These are phyloP conservation scores for Quillaja saponaria DNA, from an alignment of 306 rosid genomes.

Conservation along the genomic window DNA sequence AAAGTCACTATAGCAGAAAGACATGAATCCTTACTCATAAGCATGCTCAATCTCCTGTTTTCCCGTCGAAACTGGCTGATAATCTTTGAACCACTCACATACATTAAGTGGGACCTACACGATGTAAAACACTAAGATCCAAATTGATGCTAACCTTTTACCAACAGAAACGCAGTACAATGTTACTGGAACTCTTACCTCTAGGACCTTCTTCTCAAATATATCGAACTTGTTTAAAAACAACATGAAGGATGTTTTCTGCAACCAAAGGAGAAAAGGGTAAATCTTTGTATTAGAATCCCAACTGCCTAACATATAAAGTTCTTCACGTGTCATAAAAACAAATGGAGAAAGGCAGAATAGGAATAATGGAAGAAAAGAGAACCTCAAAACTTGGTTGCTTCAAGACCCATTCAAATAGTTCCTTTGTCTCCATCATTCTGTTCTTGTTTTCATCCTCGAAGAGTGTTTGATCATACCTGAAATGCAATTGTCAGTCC, in stretches of 20 bases:
- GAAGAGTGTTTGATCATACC: conserved; percentile 97
- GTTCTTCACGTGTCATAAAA: conserved; percentile 24
- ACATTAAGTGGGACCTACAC: conserved; percentile 84
- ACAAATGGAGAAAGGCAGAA: conserved; percentile 8
- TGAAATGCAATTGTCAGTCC: conserved; percentile 40
- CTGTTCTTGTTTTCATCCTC: conserved; percentile 94
- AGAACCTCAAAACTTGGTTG: conserved; percentile 95
- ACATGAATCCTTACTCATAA: conserved; percentile 60
- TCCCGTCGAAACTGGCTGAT: conserved; percentile 88
- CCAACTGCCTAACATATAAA: background rate
- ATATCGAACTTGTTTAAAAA: conserved; percentile 95
- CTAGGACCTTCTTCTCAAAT: conserved; percentile 88
- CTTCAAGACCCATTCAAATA: conserved; percentile 93
- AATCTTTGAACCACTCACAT: conserved; percentile 94
- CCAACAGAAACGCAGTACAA: conserved; percentile 16
- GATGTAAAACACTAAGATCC: conserved; percentile 33
- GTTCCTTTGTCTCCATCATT: conserved; percentile 96
- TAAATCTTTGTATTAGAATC: conserved; percentile 5
- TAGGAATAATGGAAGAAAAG: conserved; percentile 22
- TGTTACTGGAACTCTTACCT: conserved; percentile 52
- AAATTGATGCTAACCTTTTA: conserved; percentile 28
- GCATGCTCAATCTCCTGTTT: conserved; percentile 94
- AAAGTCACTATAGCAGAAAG: background rate
- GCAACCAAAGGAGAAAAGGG: conserved; percentile 35
- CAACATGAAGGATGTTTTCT: conserved; percentile 99